Evolutionary conservation across 140 eudicot genomes (phyloP).

Genomic region (Oenanthe javanica): DNA sequence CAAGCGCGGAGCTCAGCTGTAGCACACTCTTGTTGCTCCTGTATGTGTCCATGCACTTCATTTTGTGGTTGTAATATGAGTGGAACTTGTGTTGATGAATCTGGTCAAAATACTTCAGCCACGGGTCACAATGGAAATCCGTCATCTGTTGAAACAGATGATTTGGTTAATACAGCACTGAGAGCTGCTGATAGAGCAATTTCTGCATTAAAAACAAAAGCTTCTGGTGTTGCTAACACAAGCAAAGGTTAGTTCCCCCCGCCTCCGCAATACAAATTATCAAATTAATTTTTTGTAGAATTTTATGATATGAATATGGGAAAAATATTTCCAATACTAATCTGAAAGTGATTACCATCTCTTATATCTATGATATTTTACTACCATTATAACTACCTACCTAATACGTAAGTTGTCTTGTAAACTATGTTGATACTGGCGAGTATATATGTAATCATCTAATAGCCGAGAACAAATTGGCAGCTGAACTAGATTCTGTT

Average conservation of each 20-base stretch:
- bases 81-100: conserved; percentile 20
- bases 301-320: background rate
- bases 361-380: background rate
- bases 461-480: background rate
- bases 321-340: background rate
- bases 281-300: background rate
- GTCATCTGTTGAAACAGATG: conserved; percentile 30
- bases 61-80: conserved; percentile 22
- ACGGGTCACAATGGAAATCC: conserved; percentile 18
- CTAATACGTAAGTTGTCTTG: background rate
- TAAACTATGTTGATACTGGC: background rate
- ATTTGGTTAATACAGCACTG: conserved; percentile 48
- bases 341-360: background rate
- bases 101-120: conserved; percentile 16
- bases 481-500: background rate
- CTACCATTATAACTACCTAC: background rate
- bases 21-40: conserved; percentile 41
- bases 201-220: conserved; percentile 22
- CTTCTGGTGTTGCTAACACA: conserved; percentile 24
- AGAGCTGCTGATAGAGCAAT: conserved; percentile 63
- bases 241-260: conserved; percentile 27
- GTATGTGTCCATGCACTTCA: conserved; percentile 48
- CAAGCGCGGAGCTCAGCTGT: conserved; percentile 33
- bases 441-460: background rate
- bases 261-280: background rate